Percentiles rank a stretch among this genome's conserved stretches.
phyloP scores from a whole-genome alignment of 306 rosid species.

The Cicer chorassanicum region DNA sequence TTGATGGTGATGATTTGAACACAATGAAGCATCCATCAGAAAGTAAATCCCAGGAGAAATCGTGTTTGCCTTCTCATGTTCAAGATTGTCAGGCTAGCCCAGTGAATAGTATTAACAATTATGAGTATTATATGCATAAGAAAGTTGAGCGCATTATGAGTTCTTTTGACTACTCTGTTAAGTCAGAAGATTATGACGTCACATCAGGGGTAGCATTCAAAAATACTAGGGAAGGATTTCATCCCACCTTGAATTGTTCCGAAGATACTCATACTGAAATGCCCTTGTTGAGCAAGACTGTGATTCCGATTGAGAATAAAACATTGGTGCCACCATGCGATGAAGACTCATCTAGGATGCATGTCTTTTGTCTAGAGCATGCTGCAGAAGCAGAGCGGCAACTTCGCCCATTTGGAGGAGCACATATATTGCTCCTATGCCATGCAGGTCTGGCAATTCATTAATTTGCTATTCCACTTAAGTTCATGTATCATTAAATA shows the following conservation, averaged over 20 bases:
- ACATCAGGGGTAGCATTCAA: slow-evolving; percentile 49
- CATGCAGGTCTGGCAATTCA: slow-evolving; percentile 69
- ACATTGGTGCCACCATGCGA: slow-evolving; percentile 58
- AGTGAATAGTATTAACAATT: slow-evolving; percentile 11
- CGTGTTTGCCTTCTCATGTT: slow-evolving; percentile 47
- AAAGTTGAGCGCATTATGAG: slow-evolving; percentile 42
- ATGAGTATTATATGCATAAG: slow-evolving; percentile 47
- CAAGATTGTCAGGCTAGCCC: slow-evolving; percentile 43
- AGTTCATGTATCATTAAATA: neutral
- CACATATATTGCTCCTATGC: slow-evolving; percentile 66
- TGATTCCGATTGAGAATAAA: slow-evolving; percentile 45
- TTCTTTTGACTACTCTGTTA: slow-evolving; percentile 48
- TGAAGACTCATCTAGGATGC: slow-evolving; percentile 78
- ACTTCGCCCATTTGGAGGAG: slow-evolving; percentile 79
- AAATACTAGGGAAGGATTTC: slow-evolving; percentile 42
- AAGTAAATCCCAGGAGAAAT: slow-evolving; percentile 51
- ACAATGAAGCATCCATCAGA: slow-evolving; percentile 47
- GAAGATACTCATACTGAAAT: slow-evolving; percentile 49
- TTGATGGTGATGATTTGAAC: slow-evolving; percentile 42
- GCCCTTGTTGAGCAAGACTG: slow-evolving; percentile 50
- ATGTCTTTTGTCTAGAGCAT: slow-evolving; percentile 85
- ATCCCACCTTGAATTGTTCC: slow-evolving; percentile 43
- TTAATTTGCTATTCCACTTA: neutral
- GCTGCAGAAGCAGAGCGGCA: slow-evolving; percentile 78
- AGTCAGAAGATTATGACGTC: slow-evolving; percentile 45